Percentiles rank a stretch among this genome's conserved stretches.
phyloP scores from a whole-genome alignment of 306 rosid genomes.

The Hippophae gyantsensis region DNA sequence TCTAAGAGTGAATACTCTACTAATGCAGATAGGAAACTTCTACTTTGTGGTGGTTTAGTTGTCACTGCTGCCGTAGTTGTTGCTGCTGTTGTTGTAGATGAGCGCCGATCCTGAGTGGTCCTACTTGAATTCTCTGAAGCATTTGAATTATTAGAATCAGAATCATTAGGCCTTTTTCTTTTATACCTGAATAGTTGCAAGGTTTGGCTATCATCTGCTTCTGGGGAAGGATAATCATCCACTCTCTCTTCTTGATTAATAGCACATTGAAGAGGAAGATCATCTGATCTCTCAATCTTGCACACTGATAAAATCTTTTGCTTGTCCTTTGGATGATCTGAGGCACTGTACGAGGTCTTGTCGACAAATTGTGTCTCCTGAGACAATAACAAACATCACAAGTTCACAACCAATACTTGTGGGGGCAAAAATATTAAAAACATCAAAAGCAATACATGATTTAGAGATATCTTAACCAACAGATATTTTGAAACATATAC shows the following conservation, averaged over 20 bases:
- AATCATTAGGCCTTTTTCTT: constrained; percentile 51
- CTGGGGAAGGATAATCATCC: constrained; percentile 42
- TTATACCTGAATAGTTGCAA: constrained; percentile 52
- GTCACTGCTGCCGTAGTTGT: constrained; percentile 24
- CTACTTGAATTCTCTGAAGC: constrained; percentile 55
- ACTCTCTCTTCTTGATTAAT: constrained; percentile 36
- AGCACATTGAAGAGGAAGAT: constrained; percentile 36
- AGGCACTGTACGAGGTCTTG: constrained; percentile 38
- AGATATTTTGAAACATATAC: no score
- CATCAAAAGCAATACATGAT: no score
- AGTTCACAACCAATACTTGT: constrained; percentile 2
- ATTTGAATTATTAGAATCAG: constrained; percentile 40
- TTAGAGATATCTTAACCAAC: no score
- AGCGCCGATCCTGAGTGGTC: constrained; percentile 56
- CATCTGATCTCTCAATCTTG: constrained; percentile 70
- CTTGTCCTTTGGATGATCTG: constrained; percentile 53
- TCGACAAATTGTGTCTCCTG: constrained; percentile 55
- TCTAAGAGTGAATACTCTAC: constrained; percentile 80
- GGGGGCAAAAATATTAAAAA: no score
- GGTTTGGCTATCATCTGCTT: constrained; percentile 17
- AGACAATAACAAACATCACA: constrained; percentile 13
- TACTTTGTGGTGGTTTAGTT: constrained; percentile 31
- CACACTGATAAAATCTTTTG: constrained; percentile 45
- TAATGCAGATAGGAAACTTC: constrained; percentile 74
- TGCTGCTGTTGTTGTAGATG: constrained; percentile 63